Evolutionary conservation across 2,329 filamentous ascomycete species (phyloP).

Genomic region (Davidsoniella eucalypti): DNA sequence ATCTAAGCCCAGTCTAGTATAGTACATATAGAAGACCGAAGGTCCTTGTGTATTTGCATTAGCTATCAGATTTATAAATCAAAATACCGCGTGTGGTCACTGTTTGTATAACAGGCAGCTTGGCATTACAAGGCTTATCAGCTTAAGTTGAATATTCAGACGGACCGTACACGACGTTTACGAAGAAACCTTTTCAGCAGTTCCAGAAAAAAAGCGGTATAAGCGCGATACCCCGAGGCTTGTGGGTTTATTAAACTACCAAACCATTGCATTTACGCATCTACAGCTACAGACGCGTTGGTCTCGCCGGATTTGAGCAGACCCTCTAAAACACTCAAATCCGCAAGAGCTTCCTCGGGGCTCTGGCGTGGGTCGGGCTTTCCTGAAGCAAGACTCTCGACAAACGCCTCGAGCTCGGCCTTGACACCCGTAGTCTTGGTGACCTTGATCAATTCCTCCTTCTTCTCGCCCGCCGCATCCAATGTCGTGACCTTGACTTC

Average conservation of each 20-base stretch:
- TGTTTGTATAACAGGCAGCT: no score
- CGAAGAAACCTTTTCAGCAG: no score
- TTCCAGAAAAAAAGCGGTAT: no score
- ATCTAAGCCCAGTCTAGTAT: no score
- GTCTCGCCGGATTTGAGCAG: slow-evolving; percentile 12
- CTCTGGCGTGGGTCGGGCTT: slow-evolving; percentile 33
- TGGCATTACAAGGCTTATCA: no score
- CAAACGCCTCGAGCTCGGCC: slow-evolving; percentile 46
- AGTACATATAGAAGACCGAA: no score
- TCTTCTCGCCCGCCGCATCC: slow-evolving; percentile 20
- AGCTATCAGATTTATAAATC: no score
- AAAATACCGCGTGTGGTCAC: no score
- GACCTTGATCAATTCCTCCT: slow-evolving; percentile 12
- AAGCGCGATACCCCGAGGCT: neutral
- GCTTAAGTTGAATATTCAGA: no score
- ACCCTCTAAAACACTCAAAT: slow-evolving; percentile 40
- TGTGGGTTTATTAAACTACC: neutral
- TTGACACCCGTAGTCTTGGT: slow-evolving; percentile 33
- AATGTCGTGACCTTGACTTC: slow-evolving; percentile 25
- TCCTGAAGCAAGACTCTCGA: slow-evolving; percentile 31
- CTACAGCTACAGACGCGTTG: neutral
- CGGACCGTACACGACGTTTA: no score
- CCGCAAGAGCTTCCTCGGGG: slow-evolving; percentile 40
- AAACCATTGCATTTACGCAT: neutral
- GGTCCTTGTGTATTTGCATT: no score